Evolutionary conservation across 768 basidiomycete genomes (phyloP), one percentile per base, ranked within the genome.

Genomic region (Daedaleopsis sinensis): DNA sequence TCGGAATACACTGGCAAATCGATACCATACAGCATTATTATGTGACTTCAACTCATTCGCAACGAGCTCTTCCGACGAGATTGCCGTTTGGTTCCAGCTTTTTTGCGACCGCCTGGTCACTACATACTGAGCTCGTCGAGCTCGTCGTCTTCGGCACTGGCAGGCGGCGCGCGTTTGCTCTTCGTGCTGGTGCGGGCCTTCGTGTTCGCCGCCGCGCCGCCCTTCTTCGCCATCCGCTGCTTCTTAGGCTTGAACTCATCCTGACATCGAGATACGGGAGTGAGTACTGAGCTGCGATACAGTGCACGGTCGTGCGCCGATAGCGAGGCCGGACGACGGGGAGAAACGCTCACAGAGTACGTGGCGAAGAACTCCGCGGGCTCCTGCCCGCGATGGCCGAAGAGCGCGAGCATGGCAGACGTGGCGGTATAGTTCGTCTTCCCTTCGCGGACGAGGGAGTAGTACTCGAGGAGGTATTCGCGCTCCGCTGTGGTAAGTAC

Each of bases 401-500:
- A 62, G 61, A 68, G 65, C 3, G 59, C 63, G 21, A 63, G 56
- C 67, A 71, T 72, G 1, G 72, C 68, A 16, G 59, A 35, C 23
- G 60, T 70, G 51, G 64, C 61, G 36, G 65, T 61, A 56, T 70
- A 70, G 64, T 65, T 67, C 39, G 73, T 70, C 68, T 73, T 75
- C 15, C 72, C 73, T 56, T 71, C 73, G 27, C 71, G 67, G n/a
- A 74, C 71, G 21, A 69, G 74, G 39, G 71, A 68, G 52, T 66
- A 72, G 53, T 68, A 70, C 60, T 76, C 76, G 59, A 70, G 64
- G 52, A 73, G 57, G 51, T 73, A 74, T 55, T 73, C 70, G 56
- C 71, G 72, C 55, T 74, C 73, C 16, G 72, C 59, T 63, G 44
- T 39, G 46, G 50, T 52, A 12, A 54, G 37, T 24, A 60, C 18